These are phyloP conservation scores for Halophytophthora batemanensis DNA, from an alignment of 352 stramenopile species.

Conservation along the genomic window DNA sequence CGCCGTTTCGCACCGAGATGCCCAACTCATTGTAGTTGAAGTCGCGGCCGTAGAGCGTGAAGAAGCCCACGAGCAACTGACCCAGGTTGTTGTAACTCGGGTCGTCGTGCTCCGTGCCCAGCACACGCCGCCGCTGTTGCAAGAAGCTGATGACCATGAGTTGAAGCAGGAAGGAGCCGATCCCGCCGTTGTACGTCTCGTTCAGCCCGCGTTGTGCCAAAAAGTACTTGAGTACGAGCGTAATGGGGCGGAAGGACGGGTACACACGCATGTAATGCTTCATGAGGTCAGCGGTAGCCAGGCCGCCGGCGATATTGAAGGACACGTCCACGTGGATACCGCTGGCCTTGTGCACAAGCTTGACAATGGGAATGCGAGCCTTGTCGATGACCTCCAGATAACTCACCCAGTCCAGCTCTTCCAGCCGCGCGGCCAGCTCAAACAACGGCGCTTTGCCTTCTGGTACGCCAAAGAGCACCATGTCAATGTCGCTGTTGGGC, in stretches of 20 bases:
- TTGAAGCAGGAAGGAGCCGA: slow-evolving; percentile 93
- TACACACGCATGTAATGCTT: slow-evolving; percentile 90
- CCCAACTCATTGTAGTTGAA: slow-evolving; percentile 93
- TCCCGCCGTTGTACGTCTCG: slow-evolving; percentile 93
- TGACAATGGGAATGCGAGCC: slow-evolving; percentile 95
- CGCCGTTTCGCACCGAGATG: slow-evolving; percentile 92
- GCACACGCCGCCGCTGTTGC: slow-evolving; percentile 81
- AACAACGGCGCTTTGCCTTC: slow-evolving; percentile 54
- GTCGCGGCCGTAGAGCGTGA: slow-evolving; percentile 92
- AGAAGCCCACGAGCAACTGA: slow-evolving; percentile 92
- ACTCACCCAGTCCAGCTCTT: slow-evolving; percentile 70
- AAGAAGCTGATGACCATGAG: slow-evolving; percentile 95
- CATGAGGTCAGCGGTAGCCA: slow-evolving; percentile 87
- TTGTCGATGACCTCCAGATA: slow-evolving; percentile 95
- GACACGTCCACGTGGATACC: slow-evolving; percentile 92
- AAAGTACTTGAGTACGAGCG: slow-evolving; percentile 96
- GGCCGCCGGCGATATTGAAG: slow-evolving; percentile 86
- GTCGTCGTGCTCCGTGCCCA: slow-evolving; percentile 52
- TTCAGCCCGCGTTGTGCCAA: slow-evolving; percentile 91
- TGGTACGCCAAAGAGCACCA: slow-evolving; percentile 85
- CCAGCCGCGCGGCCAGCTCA: slow-evolving; percentile 48
- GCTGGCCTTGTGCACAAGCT: slow-evolving; percentile 90
- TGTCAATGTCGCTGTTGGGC: slow-evolving; percentile 93
- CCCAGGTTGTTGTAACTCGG: slow-evolving; percentile 89
- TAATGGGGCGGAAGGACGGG: slow-evolving; percentile 90